Conservation (phyloP, 2,329 filamentous ascomycete genomes). For the Aureobasidium uvarum region DNA sequence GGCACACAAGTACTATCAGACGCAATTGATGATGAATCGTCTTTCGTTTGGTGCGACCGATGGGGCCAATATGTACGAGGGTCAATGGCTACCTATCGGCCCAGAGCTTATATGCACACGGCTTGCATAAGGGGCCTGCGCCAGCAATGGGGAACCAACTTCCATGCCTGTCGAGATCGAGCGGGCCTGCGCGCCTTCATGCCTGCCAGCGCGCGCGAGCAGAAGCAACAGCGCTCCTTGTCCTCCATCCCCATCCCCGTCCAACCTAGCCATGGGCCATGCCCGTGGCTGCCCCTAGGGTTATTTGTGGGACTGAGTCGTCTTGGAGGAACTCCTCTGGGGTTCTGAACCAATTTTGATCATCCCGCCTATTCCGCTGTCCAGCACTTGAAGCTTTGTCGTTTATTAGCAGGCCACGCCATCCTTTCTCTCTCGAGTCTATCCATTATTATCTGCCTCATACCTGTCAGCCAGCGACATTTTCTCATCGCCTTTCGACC, state of each 20-base stretch:
- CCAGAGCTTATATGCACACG: not conserved
- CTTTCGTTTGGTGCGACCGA: not conserved
- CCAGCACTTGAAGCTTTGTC: not conserved
- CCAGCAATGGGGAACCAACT: constrained; percentile 9
- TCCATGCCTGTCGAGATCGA: constrained; percentile 4
- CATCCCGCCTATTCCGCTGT: constrained; percentile 1
- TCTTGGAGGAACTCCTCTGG: not conserved
- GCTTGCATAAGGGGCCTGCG: constrained; percentile 20
- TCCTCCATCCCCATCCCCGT: not conserved
- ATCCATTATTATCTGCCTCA: not conserved
- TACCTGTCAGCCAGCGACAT: not conserved
- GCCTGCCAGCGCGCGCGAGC: not conserved
- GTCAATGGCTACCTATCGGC: constrained; percentile 8
- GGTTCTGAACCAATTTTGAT: not conserved
- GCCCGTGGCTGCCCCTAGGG: not conserved
- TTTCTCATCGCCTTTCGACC: not conserved
- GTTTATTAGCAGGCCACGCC: not conserved
- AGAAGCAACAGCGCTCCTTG: not conserved
- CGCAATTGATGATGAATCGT: constrained; percentile 9
- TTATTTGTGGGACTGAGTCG: constrained; percentile 11
- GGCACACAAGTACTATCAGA: not conserved
- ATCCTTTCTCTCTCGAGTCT: not conserved
- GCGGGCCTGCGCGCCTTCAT: not conserved
- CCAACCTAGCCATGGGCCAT: not conserved
- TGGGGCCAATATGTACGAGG: not conserved